Base-by-base conservation (phyloP, 345 rosid species). In the Lepidium africanum region DNA sequence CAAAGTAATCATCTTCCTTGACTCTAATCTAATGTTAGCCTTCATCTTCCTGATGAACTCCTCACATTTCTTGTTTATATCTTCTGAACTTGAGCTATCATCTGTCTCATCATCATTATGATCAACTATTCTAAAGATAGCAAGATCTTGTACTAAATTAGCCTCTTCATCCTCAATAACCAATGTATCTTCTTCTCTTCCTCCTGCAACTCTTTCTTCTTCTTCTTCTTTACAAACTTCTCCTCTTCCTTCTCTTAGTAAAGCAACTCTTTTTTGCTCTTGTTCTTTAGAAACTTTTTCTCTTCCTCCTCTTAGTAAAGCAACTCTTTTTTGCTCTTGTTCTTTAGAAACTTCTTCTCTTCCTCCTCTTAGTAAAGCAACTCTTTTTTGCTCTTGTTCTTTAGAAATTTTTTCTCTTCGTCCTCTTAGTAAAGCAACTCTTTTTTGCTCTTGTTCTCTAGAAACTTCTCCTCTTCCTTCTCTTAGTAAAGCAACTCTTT, bases 31-130 rank as follows among this genome's bases (percentile, higher is more conserved):
- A 67, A 87, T 84, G 41, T n/a, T 70, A 3, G 72, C 69, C 47
- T 51, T 87, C 87, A 91, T 76, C 76, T 32, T 84, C 50, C 70
- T 87, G 15, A 88, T 91, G 72, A 88, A 91, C 1, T 87, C 83
- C 0, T 88, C 97, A 40, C 86, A 88, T 77, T 77, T 87, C 83
- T 79, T 77, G 77, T 91, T 80, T 23, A 86, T 75, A 32, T 88
- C 96, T 39, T 90, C 97, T 1, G 39, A 32, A 71, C 85, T 86
- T 43, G 55, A 67, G 47, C 54, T 79, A 39, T 37, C 19, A 45
- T 38, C 57, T 47, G 23, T 73, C 27, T 64, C 67, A 60, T 61
- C 79, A 5, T 61, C 76, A 8, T 57, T 48, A 14, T 75, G 2
- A 21, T 55, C 68, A 19, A 65, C 48, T 10, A 48, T 5, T 40